These are phyloP conservation scores for Lasiodiplodia sp. DNA, from an alignment of 2,329 filamentous ascomycete species.

Conservation along the genomic window DNA sequence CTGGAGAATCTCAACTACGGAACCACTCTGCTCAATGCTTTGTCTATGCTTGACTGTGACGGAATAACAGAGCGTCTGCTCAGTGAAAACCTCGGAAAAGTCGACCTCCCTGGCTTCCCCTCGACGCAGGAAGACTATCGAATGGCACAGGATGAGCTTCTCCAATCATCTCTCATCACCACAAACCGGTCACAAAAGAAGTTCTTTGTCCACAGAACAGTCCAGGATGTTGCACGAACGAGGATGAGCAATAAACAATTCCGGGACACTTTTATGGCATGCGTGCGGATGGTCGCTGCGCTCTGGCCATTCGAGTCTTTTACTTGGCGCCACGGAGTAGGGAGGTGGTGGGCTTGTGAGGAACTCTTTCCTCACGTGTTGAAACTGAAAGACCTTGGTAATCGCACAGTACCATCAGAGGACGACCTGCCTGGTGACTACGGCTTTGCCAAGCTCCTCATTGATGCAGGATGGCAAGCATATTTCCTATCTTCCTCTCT, in stretches of 20 bases:
- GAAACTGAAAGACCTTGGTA: constrained; percentile 6
- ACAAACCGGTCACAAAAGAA: neutral
- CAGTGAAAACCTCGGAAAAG: neutral
- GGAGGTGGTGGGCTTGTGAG: constrained; percentile 32
- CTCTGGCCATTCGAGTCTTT: constrained; percentile 34
- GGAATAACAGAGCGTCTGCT: constrained; percentile 31
- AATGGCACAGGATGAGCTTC: constrained; percentile 29
- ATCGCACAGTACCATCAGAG: constrained; percentile 16
- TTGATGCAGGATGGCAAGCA: neutral
- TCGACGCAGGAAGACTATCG: constrained; percentile 11
- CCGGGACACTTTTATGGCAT: neutral
- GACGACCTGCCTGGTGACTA: neutral
- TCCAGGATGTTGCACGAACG: neutral
- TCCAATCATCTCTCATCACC: constrained; percentile 27
- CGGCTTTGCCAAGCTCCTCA: neutral
- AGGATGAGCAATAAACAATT: neutral
- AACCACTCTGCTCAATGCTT: constrained; percentile 28
- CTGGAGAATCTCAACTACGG: constrained; percentile 31
- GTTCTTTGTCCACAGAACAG: neutral
- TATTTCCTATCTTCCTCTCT: no score
- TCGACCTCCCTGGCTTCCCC: constrained; percentile 21
- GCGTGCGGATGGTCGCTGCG: constrained; percentile 30
- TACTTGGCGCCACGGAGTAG: constrained; percentile 33
- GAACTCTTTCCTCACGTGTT: constrained; percentile 33
- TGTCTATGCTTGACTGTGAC: constrained; percentile 34